Evolutionary conservation across 768 basidiomycete genomes (phyloP).

Genomic region (Lyophyllum shimeji): DNA sequence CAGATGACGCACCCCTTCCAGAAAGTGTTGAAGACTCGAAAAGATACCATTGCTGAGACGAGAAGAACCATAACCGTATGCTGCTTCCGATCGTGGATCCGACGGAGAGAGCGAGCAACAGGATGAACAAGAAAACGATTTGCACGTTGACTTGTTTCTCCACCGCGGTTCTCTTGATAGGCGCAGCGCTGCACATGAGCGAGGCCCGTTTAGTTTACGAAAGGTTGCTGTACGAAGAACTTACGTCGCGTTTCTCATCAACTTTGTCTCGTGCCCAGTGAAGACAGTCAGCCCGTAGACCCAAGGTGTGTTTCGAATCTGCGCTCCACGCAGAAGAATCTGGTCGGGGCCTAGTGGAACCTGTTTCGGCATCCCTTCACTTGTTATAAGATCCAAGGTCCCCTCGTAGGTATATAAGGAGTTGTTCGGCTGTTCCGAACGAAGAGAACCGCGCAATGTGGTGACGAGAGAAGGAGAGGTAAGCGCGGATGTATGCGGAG

Average conservation of each 20-base stretch:
- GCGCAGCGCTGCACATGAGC: constrained; percentile 68
- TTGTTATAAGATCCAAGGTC: constrained; percentile 62
- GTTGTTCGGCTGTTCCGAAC: constrained; percentile 97
- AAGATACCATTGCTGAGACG: constrained; percentile 89
- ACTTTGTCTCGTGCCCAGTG: constrained; percentile 96
- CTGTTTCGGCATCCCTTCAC: constrained; percentile 65
- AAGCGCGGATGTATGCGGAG: constrained; percentile 73
- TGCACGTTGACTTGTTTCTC: constrained; percentile 96
- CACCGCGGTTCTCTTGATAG: constrained; percentile 95
- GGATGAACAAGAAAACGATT: constrained; percentile 90
- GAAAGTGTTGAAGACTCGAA: constrained; percentile 57
- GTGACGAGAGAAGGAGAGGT: constrained; percentile 77
- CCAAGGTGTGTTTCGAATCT: constrained; percentile 96
- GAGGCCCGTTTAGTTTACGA: neutral
- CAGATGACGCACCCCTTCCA: constrained; percentile 55
- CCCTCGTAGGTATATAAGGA: constrained; percentile 96
- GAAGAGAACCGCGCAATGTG: constrained; percentile 75
- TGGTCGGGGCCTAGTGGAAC: constrained; percentile 95
- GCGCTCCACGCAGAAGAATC: constrained; percentile 90
- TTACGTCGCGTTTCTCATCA: constrained; percentile 98
- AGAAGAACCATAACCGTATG: constrained; percentile 89
- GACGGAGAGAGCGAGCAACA: constrained; percentile 83
- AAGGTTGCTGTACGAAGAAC: constrained; percentile 26
- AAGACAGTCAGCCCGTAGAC: constrained; percentile 92
- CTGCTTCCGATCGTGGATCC: constrained; percentile 92